Conservation (phyloP, 2,329 filamentous ascomycete species). For the Monascus ruber region DNA sequence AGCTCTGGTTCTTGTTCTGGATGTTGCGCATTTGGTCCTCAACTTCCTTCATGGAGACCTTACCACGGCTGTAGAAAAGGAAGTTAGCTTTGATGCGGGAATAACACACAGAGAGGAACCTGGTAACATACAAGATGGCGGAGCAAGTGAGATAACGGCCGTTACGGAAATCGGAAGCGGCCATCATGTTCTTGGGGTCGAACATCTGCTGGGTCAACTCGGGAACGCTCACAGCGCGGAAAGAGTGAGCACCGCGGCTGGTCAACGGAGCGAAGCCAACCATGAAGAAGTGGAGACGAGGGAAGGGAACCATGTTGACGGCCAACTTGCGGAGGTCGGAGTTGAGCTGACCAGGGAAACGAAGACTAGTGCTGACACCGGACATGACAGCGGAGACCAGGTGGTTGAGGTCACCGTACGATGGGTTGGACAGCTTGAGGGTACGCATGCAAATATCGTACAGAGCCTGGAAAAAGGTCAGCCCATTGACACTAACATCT, state of each 20-base stretch:
- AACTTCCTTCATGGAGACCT: conserved; percentile 99
- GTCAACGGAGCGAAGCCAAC: conserved; percentile 98
- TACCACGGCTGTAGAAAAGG: conserved; percentile 61
- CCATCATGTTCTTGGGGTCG: conserved; percentile 99
- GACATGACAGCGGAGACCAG: conserved; percentile 99
- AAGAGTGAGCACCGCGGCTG: conserved; percentile 80
- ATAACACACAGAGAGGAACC: neutral
- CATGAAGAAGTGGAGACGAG: conserved; percentile 99
- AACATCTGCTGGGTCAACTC: conserved; percentile 99
- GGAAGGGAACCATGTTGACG: conserved; percentile 99
- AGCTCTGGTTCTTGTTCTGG: conserved; percentile 98
- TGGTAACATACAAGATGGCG: conserved; percentile 67
- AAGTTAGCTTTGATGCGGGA: conserved; percentile 7
- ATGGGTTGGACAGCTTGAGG: conserved; percentile 96
- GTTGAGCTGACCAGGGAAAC: conserved; percentile 99
- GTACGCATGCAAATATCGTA: conserved; percentile 99
- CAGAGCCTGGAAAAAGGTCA: conserved; percentile 50
- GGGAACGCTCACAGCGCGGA: conserved; percentile 94
- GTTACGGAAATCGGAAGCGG: conserved; percentile 98
- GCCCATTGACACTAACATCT: conserved; percentile 5
- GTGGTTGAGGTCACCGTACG: conserved; percentile 98
- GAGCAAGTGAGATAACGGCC: conserved; percentile 99
- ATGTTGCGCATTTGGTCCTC: conserved; percentile 99
- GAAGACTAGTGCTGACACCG: conserved; percentile 93
- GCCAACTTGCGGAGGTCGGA: conserved; percentile 98